Conservation (phyloP, 305 asterid genomes). For the Solanum hybrid region DNA sequence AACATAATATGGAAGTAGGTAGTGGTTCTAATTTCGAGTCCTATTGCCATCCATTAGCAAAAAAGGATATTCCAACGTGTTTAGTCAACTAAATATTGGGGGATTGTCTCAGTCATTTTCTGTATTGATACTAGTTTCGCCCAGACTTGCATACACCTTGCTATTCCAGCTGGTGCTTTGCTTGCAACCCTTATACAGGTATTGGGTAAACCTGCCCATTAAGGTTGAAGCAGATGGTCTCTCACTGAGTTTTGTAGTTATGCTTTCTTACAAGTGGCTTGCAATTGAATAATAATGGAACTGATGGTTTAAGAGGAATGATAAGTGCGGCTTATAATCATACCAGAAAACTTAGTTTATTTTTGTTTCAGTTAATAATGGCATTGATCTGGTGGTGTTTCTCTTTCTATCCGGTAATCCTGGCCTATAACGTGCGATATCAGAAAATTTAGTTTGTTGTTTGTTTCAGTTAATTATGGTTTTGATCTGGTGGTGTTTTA, state of each 20-base stretch:
- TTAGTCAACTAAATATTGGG: background rate
- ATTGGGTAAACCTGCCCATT: background rate
- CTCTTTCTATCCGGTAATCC: background rate
- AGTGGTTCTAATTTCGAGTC: background rate
- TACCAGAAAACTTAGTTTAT: background rate
- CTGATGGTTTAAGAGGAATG: background rate
- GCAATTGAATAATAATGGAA: background rate
- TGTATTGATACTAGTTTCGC: background rate
- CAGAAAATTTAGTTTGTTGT: background rate
- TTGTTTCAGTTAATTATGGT: background rate
- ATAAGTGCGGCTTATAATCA: background rate
- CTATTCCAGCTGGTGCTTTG: background rate
- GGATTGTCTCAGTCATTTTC: background rate
- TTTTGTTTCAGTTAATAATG: background rate
- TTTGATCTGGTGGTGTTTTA: background rate
- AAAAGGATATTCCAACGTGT: background rate
- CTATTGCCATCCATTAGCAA: background rate
- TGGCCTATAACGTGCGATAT: background rate
- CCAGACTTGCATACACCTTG: background rate
- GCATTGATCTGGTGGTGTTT: background rate
- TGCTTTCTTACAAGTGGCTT: background rate
- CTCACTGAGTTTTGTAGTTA: background rate
- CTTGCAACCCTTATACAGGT: background rate
- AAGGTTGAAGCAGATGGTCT: background rate
- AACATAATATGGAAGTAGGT: background rate